Conservation (phyloP, 176 grass and related monocot species). For the sorghum (Sorghum bicolor) region Sorghum_bicolor_NCBIv3 NC_012873.2:56527501-56528000, state of each 20-base stretch:
- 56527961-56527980: constrained; percentile 6
- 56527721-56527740: not conserved
- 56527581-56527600: constrained; percentile 39
- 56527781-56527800: constrained; percentile 30
- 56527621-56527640: constrained; percentile 42
- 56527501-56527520: constrained; percentile 36
- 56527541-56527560: constrained; percentile 34
- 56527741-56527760: constrained; percentile 27
- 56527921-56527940: not conserved
- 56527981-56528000: not conserved
- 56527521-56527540: constrained; percentile 23
- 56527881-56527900: constrained; percentile 24
- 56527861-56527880: constrained; percentile 49
- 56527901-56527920: not conserved
- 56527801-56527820: constrained; percentile 37
- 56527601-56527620: constrained; percentile 15
- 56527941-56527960: not conserved
- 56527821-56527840: constrained; percentile 59
- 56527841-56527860: constrained; percentile 66
- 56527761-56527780: constrained; percentile 15
- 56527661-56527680: constrained; percentile 14
- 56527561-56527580: constrained; percentile 19
- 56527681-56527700: constrained; percentile 18
- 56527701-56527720: not conserved
- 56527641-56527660: constrained; percentile 28